Base-by-base conservation (phyloP, 352 stramenopile genomes). In the Thalassiosira hispida region DNA sequence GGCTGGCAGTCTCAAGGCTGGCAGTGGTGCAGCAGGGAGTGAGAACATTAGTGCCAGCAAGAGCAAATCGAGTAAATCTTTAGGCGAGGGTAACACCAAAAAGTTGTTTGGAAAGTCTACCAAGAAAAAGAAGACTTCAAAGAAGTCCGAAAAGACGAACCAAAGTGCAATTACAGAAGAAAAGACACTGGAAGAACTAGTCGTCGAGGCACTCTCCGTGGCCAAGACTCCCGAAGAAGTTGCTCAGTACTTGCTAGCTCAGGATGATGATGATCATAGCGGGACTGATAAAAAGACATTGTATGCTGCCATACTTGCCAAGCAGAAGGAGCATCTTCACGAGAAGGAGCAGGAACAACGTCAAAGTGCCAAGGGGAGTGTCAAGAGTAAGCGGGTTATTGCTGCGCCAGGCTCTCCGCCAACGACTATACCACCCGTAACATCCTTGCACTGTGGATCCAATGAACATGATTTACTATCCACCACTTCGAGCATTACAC, bases 161-260 rank as follows among this genome's bases (percentile, higher is more conserved):
- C n/a, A n/a, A n/a, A n/a, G n/a, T n/a, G n/a, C n/a, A n/a, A n/a
- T n/a, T n/a, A n/a, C n/a, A n/a, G n/a, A n/a, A n/a, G n/a, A n/a
- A n/a, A 66, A 51, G 57, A 52, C 16, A 31, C 16, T 60, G 51
- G 57, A 66, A 47, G 20, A 47, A 16, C 57, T 52, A n/a, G 57
- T 66, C n/a, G 29, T 27, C 16, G 20, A 66, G 4, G 57, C 57
- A 11, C 20, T 66, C 9, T 52, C 33, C 1, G 57, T 66, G 35
- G 59, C 9, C 18, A 68, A 23, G 12, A 35, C 29, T 40, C 59
- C 59, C 1, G 60, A 29, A 25, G 61, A 53, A 59, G 47, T 44
- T 8, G 33, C 40, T n/a, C 23, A 59, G 31, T 38, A 70, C 12
- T 14, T 44, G 9, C 31, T 33, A 18, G 7, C 33, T 33, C 3